A percentile compares a stretch with the other conserved stretches of the same genome.
phyloP scores from a whole-genome alignment of 139 green algal species.

The Chlamydomonas incerta region DNA sequence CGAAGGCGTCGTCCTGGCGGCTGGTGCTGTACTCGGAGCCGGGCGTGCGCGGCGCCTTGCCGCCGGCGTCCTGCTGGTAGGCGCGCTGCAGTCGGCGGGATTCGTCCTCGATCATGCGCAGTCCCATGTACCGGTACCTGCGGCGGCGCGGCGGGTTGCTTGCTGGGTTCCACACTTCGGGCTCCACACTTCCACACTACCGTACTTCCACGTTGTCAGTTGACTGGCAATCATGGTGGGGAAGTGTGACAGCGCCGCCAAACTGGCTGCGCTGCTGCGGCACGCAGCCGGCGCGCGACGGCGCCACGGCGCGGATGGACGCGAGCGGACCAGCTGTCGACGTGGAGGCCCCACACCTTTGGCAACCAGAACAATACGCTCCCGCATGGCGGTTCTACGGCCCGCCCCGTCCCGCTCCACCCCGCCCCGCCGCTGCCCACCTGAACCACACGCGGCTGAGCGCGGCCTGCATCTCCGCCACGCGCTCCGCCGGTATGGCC shows the following conservation, averaged over 20 bases:
- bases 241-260: no score
- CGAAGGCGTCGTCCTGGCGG: conserved; percentile 70
- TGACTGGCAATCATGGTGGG: no score
- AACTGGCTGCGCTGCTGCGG: no score
- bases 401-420: neutral
- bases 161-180: no score
- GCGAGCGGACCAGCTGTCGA: no score
- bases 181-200: no score
- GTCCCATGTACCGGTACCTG: conserved; percentile 50
- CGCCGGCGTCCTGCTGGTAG: neutral
- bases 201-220: no score
- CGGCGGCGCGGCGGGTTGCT: no score
- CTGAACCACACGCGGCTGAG: conserved; percentile 47
- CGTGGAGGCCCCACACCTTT: no score
- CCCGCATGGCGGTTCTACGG: neutral
- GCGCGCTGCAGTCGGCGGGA: neutral
- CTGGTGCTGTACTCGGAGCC: conserved; percentile 14
- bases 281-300: no score
- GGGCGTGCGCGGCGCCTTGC: neutral
- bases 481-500: conserved; percentile 27
- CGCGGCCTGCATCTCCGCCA: conserved; percentile 56
- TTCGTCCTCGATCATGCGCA: neutral
- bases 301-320: no score
- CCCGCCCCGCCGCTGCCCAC: neutral
- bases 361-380: no score